A percentile compares a stretch with the other conserved stretches of the same genome.
phyloP scores from a whole-genome alignment of 176 grass and related monocot genomes.

The Zea luxurians region DNA sequence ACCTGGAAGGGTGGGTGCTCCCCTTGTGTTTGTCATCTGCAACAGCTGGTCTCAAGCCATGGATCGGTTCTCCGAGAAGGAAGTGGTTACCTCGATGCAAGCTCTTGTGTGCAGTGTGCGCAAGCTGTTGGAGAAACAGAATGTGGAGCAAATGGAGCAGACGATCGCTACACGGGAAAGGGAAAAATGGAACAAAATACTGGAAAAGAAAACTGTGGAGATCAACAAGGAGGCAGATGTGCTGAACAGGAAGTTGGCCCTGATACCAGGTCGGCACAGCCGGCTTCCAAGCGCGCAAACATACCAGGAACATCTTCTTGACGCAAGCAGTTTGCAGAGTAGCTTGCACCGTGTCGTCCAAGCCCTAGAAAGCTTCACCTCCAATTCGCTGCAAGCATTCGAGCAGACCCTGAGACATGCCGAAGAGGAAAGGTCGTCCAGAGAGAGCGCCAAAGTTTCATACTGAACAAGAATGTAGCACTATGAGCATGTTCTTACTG shows the following conservation, averaged over 20 bases:
- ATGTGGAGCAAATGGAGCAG: conserved; percentile 54
- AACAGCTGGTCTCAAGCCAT: conserved; percentile 81
- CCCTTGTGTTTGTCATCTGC: conserved; percentile 76
- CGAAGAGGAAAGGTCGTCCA: conserved; percentile 46
- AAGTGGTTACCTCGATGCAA: conserved; percentile 59
- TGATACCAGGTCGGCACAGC: conserved; percentile 57
- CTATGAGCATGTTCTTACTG: not conserved
- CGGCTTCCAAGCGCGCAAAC: conserved; percentile 39
- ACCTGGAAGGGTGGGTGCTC: conserved; percentile 71
- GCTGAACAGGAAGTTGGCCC: conserved; percentile 74
- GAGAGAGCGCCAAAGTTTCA: conserved; percentile 48
- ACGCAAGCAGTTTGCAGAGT: conserved; percentile 50
- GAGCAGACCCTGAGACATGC: conserved; percentile 53
- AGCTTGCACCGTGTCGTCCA: conserved; percentile 57
- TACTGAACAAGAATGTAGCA: conserved; percentile 38
- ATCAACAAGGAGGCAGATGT: conserved; percentile 77
- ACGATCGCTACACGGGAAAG: conserved; percentile 49
- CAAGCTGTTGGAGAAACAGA: conserved; percentile 55
- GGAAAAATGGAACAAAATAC: conserved; percentile 62
- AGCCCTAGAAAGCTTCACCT: conserved; percentile 57
- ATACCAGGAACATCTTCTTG: conserved; percentile 36
- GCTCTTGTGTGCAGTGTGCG: conserved; percentile 53
- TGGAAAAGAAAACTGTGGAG: conserved; percentile 63
- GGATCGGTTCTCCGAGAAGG: conserved; percentile 70
- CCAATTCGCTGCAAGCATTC: conserved; percentile 52